Percentiles rank a stretch among this genome's conserved stretches.
Evolutionary conservation across 768 basidiomycete genomes (phyloP).

Genomic region (Russula brevipes): DNA sequence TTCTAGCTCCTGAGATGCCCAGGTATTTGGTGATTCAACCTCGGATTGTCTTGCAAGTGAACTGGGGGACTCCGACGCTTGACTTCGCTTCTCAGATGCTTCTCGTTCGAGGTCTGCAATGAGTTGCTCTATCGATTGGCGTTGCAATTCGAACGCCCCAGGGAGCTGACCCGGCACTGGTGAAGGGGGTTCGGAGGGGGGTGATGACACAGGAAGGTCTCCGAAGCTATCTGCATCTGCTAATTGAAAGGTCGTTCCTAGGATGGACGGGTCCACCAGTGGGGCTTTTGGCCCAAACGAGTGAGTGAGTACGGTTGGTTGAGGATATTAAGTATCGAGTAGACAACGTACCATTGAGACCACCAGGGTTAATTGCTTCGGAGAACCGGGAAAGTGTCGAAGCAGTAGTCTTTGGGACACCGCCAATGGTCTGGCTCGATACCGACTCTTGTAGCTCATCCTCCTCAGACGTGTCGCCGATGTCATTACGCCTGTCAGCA

Average conservation of each 20-base stretch:
- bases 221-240: conserved; percentile 22
- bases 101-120: conserved; percentile 12
- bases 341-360: conserved; percentile 4
- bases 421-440: background rate
- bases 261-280: background rate
- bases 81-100: background rate
- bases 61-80: background rate
- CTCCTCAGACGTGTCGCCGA: conserved; percentile 6
- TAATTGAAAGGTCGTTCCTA: conserved; percentile 12
- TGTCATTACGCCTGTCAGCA: background rate
- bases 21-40: background rate
- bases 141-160: background rate
- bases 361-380: background rate
- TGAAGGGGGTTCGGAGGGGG: conserved; percentile 16
- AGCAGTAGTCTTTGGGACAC: conserved; percentile 1
- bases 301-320: background rate
- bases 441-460: conserved; percentile 13
- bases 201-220: conserved; percentile 21
- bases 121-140: conserved; percentile 13
- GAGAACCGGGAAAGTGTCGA: conserved; percentile 1
- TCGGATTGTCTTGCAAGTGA: background rate
- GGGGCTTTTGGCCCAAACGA: background rate
- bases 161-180: background rate
- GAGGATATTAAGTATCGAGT: background rate
- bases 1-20: conserved; percentile 20